Base-by-base conservation (phyloP, 2,329 filamentous ascomycete species). In the Teratosphaeria gauchensis region DNA sequence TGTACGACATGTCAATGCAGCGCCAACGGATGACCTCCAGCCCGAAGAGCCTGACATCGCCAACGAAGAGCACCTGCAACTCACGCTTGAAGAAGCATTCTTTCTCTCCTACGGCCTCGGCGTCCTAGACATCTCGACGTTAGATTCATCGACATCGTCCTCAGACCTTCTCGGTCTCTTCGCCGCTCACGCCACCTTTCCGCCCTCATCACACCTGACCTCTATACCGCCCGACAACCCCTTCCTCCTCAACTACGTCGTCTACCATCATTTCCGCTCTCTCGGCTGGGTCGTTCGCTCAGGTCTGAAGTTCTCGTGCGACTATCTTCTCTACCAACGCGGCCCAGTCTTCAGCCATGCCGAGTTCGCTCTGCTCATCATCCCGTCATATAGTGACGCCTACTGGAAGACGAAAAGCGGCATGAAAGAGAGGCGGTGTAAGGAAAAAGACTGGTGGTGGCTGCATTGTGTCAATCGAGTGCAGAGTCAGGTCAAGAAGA, bases 241-340 rank as follows among this genome's bases (percentile, higher is more conserved):
- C 0, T 99, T 99, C 73, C 77, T 97, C 21, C 73, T 96, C 0
- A 86, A 90, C 59, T 99, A 97, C 69, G 85, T 85, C 12, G 90
- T 90, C 19, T 99, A 96, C 72, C 94, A 99, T 71, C 92, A 99
- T 72, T 99, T 96, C 76, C 87, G 94, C 42, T 95, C 91, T 0
- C 80, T 97, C 0, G 94, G 94, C 28, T 99, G 94, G 92, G 90
- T 96, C 1, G 88, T 95, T 0, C 87, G 95, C 14, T 85, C 89
- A 4, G 95, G 94, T 38, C 86, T 95, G 71, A 99, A 99, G 70
- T 99, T 99, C 67, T 90, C 89, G 24, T 89, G 91, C 9, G 94
- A 99, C 73, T 96, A 90, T 78, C 78, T 99, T n/a, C 82, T 99
- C 7, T 99, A 99, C 75, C 86, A 90, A 58, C 87, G 91, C 21